phyloP scores from a whole-genome alignment of 1,284 basidiomycete species.

The Austroboletus niveus region DNA sequence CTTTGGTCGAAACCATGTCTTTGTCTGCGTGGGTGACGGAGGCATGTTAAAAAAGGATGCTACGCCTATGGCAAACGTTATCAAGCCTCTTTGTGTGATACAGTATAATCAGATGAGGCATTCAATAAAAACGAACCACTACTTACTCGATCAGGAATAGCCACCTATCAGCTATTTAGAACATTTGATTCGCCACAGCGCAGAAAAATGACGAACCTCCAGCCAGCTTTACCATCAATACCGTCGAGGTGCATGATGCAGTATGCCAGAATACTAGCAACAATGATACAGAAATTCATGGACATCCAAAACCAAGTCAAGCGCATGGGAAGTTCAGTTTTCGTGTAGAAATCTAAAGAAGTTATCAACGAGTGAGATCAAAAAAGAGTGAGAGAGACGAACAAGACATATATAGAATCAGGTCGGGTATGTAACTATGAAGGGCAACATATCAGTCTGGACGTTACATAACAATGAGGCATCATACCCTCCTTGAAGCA shows the following conservation, averaged over 20 bases:
- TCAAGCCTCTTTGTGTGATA: slow-evolving; percentile 37
- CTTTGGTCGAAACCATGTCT: slow-evolving; percentile 60
- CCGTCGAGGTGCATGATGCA: slow-evolving; percentile 63
- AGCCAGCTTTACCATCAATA: slow-evolving; percentile 51
- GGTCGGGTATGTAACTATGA: neutral
- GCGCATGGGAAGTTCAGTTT: slow-evolving; percentile 62
- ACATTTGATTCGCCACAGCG: neutral
- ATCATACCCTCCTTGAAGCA: slow-evolving; percentile 55
- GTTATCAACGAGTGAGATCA: neutral
- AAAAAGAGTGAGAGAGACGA: slow-evolving; percentile 10
- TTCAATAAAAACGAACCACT: too few relatives aligned
- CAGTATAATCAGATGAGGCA: neutral
- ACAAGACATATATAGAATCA: slow-evolving; percentile 39
- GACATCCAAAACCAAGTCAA: slow-evolving; percentile 68
- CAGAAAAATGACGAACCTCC: slow-evolving; percentile 40
- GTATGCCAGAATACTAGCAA: slow-evolving; percentile 58
- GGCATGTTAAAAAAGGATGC: slow-evolving; percentile 69
- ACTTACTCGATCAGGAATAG: slow-evolving; percentile 20
- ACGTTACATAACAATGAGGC: neutral
- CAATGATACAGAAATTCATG: slow-evolving; percentile 44
- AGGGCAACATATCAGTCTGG: slow-evolving; percentile 26
- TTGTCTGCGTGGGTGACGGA: slow-evolving; percentile 64
- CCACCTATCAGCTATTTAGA: slow-evolving; percentile 6
- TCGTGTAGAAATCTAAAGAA: slow-evolving; percentile 51
- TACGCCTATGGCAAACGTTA: slow-evolving; percentile 56